Evolutionary conservation across 768 basidiomycete genomes (phyloP), one percentile per base, ranked within the genome.

Genomic region (Candolleomyces efflorescens): DNA sequence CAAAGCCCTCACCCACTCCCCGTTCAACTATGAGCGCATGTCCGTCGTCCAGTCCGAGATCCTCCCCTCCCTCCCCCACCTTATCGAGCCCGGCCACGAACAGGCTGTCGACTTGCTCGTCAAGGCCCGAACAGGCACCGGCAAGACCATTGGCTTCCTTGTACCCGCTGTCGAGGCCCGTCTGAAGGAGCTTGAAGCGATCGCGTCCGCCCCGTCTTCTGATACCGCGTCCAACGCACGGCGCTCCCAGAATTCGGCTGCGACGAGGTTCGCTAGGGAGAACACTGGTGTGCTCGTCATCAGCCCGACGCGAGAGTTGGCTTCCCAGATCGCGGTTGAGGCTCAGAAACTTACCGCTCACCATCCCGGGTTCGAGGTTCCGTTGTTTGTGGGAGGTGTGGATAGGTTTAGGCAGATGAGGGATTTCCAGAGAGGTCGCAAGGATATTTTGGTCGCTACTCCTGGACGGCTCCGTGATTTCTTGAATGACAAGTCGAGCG

Each of bases 121-220:
- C 56, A 87, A 91, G 67, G 90, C 93, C 4, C 89, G 86, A 68
- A 93, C 93, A 0, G 92, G 93, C 26, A 93, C 92, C 0, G 93
- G 92, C 32, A 96, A 95, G 73, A 95, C 92, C 0, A 73, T 94
- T 36, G 92, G 85, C 0, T 96, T 94, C 77, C 82, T 97, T 55
- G 79, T 96, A 18, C 92, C 92, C 9, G 91, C 90, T 5, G 80
- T 94, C 60, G 91, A 95, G 65, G 79, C 86, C 2, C 86, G 94
- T 7, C 38, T 90, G 18, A 80, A 81, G 56, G 72, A 80, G 9
- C 69, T 94, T n/a, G 70, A 82, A 5, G 71, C 72, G 4, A 75
- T 73, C 22, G 66, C 73, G 50, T 76, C 75, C 1, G 71, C 73
- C 17, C 55, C 64, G 53, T 77, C 84, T 50, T 69, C 80, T 27